Base-by-base conservation (phyloP, 257 asterid genomes). In the Craterostigma plantagineum region DNA sequence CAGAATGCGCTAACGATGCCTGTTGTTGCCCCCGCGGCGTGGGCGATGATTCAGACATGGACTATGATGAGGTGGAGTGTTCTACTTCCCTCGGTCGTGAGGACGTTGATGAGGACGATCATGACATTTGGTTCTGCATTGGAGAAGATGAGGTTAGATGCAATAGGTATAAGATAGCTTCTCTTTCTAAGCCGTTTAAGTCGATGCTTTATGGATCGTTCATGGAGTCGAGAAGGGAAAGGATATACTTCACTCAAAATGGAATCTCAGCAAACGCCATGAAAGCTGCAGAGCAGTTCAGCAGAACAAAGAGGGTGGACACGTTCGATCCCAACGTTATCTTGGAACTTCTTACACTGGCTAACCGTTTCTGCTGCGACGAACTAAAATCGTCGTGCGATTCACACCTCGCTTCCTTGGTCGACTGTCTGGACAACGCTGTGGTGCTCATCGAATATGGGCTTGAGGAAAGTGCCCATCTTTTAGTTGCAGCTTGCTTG, bases 111-210 rank as follows among this genome's bases (percentile, higher is more conserved):
- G 77, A 49, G 11, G 77, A 56, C 52, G 84, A 83, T 55, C 67
- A 49, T 41, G 94, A 83, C 62, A 58, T 79, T 63, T 72, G 70
- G 40, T 69, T 90, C 59, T 70, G 73, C 53, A 62, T 90, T 39
- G 99, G 94, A 46, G 91, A 73, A 18, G 84, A 75, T 38, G 95
- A 90, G 73, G 64, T 90, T 45, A 72, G 66, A 60, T 90, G 99
- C 64, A 68, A 65, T 57, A 79, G 95, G 49, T 72, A 40, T 35
- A 73, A 72, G 58, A 66, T 90, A 15, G 84, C 94, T 8, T 63
- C 87, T 5, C 91, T 90, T 41, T 90, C 99, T 7, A 67, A 62
- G 46, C 99, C 99, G 15, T 83, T 90, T 46, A 64, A 52, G 46
- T 63, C 81, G 16, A 72, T 90, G 92, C 48, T 90, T 56, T 90